A percentile compares a stretch with the other conserved stretches of the same genome.
phyloP scores from a whole-genome alignment of 768 basidiomycete genomes.

The Gymnopilus junonius region DNA sequence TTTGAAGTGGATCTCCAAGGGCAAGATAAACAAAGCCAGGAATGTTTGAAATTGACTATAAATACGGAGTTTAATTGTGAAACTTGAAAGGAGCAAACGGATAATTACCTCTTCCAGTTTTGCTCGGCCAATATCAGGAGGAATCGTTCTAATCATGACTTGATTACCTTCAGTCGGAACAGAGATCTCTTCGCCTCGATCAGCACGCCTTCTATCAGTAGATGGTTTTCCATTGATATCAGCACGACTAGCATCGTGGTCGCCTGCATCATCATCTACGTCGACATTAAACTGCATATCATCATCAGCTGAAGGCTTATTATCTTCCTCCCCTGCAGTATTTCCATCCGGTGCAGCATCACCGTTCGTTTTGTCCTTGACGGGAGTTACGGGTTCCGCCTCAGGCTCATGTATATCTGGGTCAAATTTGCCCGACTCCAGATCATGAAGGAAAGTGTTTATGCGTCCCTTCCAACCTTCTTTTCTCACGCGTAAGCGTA shows the following conservation, averaged over 20 bases:
- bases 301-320: slow-evolving; percentile 62
- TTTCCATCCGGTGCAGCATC: slow-evolving; percentile 43
- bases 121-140: slow-evolving; percentile 87
- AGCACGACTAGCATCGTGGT: slow-evolving; percentile 56
- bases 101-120: slow-evolving; percentile 82
- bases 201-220: slow-evolving; percentile 49
- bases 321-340: slow-evolving; percentile 54
- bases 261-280: slow-evolving; percentile 70
- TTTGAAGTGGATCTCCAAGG: slow-evolving; percentile 89
- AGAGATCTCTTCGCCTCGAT: slow-evolving; percentile 74
- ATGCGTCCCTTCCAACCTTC: slow-evolving; percentile 83
- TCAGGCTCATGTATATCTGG: slow-evolving; percentile 71
- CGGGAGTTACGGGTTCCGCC: slow-evolving; percentile 50
- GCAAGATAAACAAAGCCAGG: slow-evolving; percentile 89
- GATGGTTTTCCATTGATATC: slow-evolving; percentile 62
- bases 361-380: slow-evolving; percentile 59
- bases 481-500: slow-evolving; percentile 81
- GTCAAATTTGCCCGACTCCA: slow-evolving; percentile 88
- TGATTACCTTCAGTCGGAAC: slow-evolving; percentile 82
- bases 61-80: not conserved
- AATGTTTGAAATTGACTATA: slow-evolving; percentile 74
- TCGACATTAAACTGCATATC: slow-evolving; percentile 79
- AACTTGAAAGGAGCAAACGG: not conserved
- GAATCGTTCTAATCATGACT: slow-evolving; percentile 94
- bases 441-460: slow-evolving; percentile 73